Conservation (phyloP, 139 green algal genomes). For the Chlamydomonas sp. region DNA sequence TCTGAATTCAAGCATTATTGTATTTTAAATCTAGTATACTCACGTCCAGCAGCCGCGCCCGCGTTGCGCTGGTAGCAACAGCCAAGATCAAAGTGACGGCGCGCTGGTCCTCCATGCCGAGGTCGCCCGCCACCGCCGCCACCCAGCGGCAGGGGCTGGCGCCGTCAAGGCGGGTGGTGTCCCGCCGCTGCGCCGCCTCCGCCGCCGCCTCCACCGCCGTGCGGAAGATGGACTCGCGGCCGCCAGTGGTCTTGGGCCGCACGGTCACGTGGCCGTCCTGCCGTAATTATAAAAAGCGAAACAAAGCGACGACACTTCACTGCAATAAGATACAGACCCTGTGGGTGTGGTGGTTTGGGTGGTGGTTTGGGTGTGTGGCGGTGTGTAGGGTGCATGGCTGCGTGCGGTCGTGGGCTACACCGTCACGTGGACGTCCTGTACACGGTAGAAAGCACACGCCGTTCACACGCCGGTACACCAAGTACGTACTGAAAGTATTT, state of each 20-base stretch:
- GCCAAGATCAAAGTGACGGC: constrained; percentile 37
- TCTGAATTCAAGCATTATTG: no score
- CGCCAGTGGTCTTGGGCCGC: constrained; percentile 50
- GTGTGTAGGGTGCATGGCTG: no score
- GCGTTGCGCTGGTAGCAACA: constrained; percentile 30
- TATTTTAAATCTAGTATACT: not conserved
- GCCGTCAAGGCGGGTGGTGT: not conserved
- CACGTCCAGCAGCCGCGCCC: constrained; percentile 57
- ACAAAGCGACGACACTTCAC: no score
- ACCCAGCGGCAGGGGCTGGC: constrained; percentile 33
- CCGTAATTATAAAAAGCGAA: not conserved
- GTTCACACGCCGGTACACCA: no score
- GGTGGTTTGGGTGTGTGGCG: no score
- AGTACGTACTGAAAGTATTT: no score
- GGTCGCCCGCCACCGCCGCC: constrained; percentile 39
- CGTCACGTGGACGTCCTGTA: no score
- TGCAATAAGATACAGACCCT: no score
- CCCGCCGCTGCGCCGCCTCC: constrained; percentile 5
- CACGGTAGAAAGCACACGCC: no score
- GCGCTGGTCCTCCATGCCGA: constrained; percentile 48
- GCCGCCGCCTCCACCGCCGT: constrained; percentile 59
- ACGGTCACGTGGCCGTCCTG: constrained; percentile 56
- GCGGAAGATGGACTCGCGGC: constrained; percentile 55
- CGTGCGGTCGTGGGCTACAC: no score
- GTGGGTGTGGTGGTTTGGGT: no score